These are phyloP conservation scores for Penicillium brasilianum DNA, from an alignment of 2,329 filamentous ascomycete genomes.

Conservation along the genomic window DNA sequence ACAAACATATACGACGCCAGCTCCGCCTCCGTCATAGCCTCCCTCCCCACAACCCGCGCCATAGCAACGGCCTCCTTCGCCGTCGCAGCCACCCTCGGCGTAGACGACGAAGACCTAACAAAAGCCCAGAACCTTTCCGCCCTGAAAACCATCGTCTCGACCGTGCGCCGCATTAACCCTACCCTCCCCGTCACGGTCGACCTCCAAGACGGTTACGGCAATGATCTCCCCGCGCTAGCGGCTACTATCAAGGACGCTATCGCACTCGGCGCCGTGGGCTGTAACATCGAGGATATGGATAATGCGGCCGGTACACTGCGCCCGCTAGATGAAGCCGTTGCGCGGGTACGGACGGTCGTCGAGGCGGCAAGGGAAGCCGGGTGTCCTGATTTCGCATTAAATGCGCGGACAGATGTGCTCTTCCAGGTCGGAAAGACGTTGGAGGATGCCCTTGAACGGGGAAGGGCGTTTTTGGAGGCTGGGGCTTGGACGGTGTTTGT, in stretches of 20 bases:
- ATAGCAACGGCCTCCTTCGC: slow-evolving; percentile 60
- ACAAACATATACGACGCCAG: slow-evolving; percentile 17
- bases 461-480: slow-evolving; percentile 61
- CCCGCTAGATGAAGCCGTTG: slow-evolving; percentile 54
- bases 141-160: slow-evolving; percentile 51
- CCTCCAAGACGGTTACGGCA: slow-evolving; percentile 65
- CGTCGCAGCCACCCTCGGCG: slow-evolving; percentile 53
- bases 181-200: slow-evolving; percentile 56
- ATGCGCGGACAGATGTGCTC: slow-evolving; percentile 61
- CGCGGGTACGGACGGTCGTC: slow-evolving; percentile 48
- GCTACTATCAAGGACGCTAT: slow-evolving; percentile 53
- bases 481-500: slow-evolving; percentile 66
- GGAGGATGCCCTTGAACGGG: slow-evolving; percentile 58
- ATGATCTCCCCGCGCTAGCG: slow-evolving; percentile 47
- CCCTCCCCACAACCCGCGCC: slow-evolving; percentile 39
- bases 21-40: slow-evolving; percentile 14
- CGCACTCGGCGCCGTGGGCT: slow-evolving; percentile 59
- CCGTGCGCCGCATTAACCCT: slow-evolving; percentile 49
- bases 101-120: slow-evolving; percentile 56
- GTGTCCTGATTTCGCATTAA: slow-evolving; percentile 62
- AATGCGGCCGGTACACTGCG: slow-evolving; percentile 43
- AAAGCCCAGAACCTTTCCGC: slow-evolving; percentile 58
- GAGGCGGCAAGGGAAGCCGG: slow-evolving; percentile 50
- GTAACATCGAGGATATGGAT: slow-evolving; percentile 64
- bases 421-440: slow-evolving; percentile 49